These are phyloP conservation scores for Didymella keratinophila DNA, from an alignment of 2,329 filamentous ascomycete genomes.

Conservation along the genomic window DNA sequence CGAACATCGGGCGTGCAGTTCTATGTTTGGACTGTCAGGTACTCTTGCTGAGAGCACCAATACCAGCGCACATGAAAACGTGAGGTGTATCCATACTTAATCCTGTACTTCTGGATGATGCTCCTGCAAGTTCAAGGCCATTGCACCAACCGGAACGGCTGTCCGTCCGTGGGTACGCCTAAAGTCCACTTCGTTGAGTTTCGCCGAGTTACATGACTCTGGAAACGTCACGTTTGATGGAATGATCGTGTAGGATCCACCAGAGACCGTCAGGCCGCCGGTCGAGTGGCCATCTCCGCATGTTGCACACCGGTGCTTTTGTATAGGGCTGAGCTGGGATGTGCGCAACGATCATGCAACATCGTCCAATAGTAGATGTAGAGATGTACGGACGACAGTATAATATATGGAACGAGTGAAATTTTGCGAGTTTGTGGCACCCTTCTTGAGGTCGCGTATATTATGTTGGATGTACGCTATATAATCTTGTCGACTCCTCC, in stretches of 20 bases:
- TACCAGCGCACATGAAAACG: not conserved
- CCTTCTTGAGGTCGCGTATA: not conserved
- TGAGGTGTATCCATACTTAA: conserved; percentile 1
- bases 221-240: no score
- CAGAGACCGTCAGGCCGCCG: not conserved
- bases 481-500: no score
- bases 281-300: not conserved
- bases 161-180: not conserved
- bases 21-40: conserved; percentile 4
- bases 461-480: not conserved
- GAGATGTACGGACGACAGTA: not conserved
- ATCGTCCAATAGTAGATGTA: no score
- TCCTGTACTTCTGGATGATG: not conserved
- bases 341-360: not conserved
- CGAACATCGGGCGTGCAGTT: not conserved
- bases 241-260: not conserved
- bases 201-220: not conserved
- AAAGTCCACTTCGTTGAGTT: not conserved
- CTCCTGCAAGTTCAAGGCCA: not conserved
- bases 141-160: conserved; percentile 1
- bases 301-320: not conserved
- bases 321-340: not conserved
- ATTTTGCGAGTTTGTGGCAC: not conserved
- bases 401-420: not conserved
- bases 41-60: not conserved